Evolutionary conservation across 2,329 filamentous ascomycete species (phyloP).

Genomic region (Camillea tinctor): DNA sequence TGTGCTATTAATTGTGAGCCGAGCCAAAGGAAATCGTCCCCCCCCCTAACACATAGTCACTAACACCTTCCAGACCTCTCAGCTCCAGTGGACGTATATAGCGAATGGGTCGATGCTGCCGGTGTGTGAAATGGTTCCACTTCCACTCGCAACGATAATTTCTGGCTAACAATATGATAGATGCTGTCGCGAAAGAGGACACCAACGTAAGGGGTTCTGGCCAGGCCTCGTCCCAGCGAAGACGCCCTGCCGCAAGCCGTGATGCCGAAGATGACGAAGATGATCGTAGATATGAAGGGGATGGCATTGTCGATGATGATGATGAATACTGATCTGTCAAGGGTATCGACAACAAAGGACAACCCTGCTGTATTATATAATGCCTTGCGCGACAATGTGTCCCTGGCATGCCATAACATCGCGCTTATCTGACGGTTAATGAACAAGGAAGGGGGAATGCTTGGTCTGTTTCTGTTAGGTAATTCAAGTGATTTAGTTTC

Average conservation of each 20-base stretch:
- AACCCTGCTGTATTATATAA: slow-evolving; percentile 4
- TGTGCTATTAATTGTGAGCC: slow-evolving; percentile 81
- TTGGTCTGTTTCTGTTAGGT: background rate
- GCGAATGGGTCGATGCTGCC: slow-evolving; percentile 93
- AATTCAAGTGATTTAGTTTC: background rate
- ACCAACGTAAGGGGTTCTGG: slow-evolving; percentile 12
- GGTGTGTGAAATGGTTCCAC: slow-evolving; percentile 37
- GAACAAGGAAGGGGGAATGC: background rate
- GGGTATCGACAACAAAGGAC: slow-evolving; percentile 2
- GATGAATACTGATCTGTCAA: slow-evolving; percentile 50
- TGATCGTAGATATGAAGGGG: slow-evolving; percentile 50
- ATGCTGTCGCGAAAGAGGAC: slow-evolving; percentile 50
- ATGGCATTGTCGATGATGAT: slow-evolving; percentile 53
- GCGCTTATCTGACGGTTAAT: background rate
- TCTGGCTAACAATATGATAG: slow-evolving; percentile 31
- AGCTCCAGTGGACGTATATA: slow-evolving; percentile 90
- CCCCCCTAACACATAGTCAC: slow-evolving; percentile 2
- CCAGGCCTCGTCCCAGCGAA: slow-evolving; percentile 17
- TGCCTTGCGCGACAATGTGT: background rate
- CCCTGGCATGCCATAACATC: background rate
- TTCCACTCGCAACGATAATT: background rate
- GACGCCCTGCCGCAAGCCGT: slow-evolving; percentile 20
- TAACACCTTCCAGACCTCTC: slow-evolving; percentile 66
- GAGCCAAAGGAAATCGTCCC: background rate
- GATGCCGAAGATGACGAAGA: slow-evolving; percentile 50